Percentiles rank a stretch among this genome's conserved stretches.
Conservation (phyloP, 1,284 basidiomycete genomes). For the Inonotus hispidus region DNA sequence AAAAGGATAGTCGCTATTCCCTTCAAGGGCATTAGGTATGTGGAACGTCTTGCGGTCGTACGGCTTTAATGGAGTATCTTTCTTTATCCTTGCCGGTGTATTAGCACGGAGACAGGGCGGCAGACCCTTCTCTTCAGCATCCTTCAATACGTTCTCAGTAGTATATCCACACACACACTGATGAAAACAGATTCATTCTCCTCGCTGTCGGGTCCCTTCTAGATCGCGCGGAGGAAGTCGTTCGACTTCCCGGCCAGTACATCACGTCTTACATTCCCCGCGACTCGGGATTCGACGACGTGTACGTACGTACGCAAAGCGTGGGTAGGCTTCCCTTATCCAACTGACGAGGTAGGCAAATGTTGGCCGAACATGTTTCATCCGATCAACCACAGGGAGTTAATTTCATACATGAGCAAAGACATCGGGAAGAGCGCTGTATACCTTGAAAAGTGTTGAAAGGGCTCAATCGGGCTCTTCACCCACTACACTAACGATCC, state of each 20-base stretch:
- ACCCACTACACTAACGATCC: conserved; percentile 34
- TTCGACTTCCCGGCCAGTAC: conserved; percentile 29
- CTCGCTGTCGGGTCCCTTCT: conserved; percentile 21
- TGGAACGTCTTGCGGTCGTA: conserved; percentile 20
- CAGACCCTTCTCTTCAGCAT: conserved; percentile 31
- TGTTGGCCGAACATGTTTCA: conserved; percentile 29
- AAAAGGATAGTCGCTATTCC: conserved; percentile 17
- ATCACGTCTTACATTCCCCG: conserved; percentile 17
- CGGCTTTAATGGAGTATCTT: conserved; percentile 15
- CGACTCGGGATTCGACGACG: conserved; percentile 36
- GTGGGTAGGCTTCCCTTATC: conserved; percentile 35
- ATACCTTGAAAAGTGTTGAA: conserved; percentile 39
- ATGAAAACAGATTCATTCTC: conserved; percentile 10
- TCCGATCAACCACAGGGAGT: conserved; percentile 24
- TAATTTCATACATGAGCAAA: not conserved
- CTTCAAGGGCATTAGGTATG: not conserved
- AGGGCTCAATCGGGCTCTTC: conserved; percentile 43
- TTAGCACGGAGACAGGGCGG: too few species aligned
- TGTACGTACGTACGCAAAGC: conserved; percentile 57
- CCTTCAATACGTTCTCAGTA: conserved; percentile 24
- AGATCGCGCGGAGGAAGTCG: conserved; percentile 33
- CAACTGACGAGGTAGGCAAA: conserved; percentile 35
- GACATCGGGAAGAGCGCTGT: not conserved
- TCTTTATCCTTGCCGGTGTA: conserved; percentile 19
- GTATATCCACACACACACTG: conserved; percentile 9